Base-by-base conservation (phyloP, 805 yeast genomes). In the Yarrowia sp. region DNA sequence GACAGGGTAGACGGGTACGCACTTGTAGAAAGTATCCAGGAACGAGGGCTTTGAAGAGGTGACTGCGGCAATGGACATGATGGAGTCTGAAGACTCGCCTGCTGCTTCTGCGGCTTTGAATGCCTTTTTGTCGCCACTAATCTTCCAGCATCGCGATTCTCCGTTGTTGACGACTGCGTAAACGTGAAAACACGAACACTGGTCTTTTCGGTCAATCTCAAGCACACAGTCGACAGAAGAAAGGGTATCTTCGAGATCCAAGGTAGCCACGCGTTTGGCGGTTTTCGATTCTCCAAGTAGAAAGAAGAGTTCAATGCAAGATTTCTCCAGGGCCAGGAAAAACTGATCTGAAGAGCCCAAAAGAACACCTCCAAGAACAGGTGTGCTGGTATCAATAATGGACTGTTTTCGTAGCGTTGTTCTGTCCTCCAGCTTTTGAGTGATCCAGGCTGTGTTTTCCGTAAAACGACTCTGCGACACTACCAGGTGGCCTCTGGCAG, bases 401-500 rank as follows among this genome's bases (percentile, higher is more conserved):
- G 66, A 61, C 46, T 61, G 66, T 10, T 47, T 61, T 17, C 64
- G 10, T 9, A 58, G 64, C 14, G 64, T 58, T 0, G 64, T 58
- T 13, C 64, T 12, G 14, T 58, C 64, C 34, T 58, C 64, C 50
- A 58, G 19, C 38, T 47, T 19, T 14, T 46, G 55, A 3, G 66
- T 61, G 6, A 61, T 36, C 94, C 94, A 89, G 2, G 89, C 76
- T 50, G 83, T 81, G 71, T 85, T 86, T 69, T 87, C 90, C 50
- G 83, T 83, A 72, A 87, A 89, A 70, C 92, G 78, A 9, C 89
- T 84, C 13, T 83, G 76, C 0, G 92, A 84, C 12, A 89, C 75
- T 69, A 87, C 75, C 0, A 89, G 83, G 34, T 82, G 79, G 42
- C 93, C 94, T 73, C 86, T 85, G 8, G 86, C 79, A 0, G 96